phyloP scores from a whole-genome alignment of 2,329 filamentous ascomycete genomes.

The Aspergillus pseudonomiae region DNA sequence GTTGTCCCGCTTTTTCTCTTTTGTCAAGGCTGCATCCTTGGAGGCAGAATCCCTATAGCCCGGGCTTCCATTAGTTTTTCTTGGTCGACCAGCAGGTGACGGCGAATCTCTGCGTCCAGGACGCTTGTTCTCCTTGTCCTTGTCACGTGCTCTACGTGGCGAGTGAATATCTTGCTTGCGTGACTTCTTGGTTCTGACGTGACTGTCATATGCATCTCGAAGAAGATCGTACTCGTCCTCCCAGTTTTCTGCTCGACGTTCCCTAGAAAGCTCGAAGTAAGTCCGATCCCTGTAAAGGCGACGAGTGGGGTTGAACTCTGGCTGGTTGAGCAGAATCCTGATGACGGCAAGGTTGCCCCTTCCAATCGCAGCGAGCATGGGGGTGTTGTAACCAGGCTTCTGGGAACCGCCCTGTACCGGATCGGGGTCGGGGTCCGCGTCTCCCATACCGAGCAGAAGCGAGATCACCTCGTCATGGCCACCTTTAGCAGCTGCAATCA shows the following conservation, averaged over 20 bases:
- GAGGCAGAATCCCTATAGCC: conserved; percentile 29
- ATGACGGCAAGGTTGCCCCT: conserved; percentile 84
- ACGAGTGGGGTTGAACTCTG: conserved; percentile 79
- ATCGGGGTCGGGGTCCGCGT: conserved; percentile 69
- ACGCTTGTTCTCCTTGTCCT: conserved; percentile 43
- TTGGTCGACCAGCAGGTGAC: conserved; percentile 40
- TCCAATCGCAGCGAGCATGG: conserved; percentile 92
- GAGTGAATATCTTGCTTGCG: conserved; percentile 40
- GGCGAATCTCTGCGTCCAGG: conserved; percentile 38
- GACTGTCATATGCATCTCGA: conserved; percentile 61
- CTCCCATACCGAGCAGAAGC: conserved; percentile 70
- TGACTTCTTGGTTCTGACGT: conserved; percentile 33
- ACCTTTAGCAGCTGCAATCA: conserved; percentile 88
- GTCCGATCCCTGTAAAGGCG: conserved; percentile 72
- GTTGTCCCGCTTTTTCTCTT: conserved; percentile 33
- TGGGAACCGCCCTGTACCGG: conserved; percentile 58
- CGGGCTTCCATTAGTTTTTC: conserved; percentile 37
- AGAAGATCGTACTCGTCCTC: conserved; percentile 82
- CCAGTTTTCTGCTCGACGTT: conserved; percentile 84
- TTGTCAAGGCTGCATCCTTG: conserved; percentile 28
- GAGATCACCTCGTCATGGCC: conserved; percentile 88
- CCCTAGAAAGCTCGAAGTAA: conserved; percentile 84
- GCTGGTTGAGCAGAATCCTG: conserved; percentile 74
- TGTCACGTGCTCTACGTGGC: conserved; percentile 43
- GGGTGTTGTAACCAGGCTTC: conserved; percentile 76